Evolutionary conservation across 192 early-diverging fungal species (phyloP).

Genomic region (Funneliformis geosporum): DNA sequence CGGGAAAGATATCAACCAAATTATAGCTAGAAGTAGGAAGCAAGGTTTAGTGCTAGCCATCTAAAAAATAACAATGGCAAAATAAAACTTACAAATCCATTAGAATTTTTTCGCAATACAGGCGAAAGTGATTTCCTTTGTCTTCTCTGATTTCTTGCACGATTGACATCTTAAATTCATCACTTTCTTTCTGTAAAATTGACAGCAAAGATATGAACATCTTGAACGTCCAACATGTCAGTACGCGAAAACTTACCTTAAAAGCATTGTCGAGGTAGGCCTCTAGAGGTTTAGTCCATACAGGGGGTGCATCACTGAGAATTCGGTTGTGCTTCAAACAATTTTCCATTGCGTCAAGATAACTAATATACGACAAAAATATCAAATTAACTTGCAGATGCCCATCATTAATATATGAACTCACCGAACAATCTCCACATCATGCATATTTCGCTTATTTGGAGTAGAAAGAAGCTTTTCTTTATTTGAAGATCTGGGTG

Average conservation of each 20-base stretch:
- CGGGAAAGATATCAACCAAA: conserved; percentile 26
- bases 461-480: conserved; percentile 2
- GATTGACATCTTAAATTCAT: conserved; percentile 22
- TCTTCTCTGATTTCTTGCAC: conserved; percentile 20
- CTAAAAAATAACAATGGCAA: conserved; percentile 10
- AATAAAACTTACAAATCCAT: conserved; percentile 31
- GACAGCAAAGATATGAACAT: neutral
- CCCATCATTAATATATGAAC: conserved; percentile 8
- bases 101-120: conserved; percentile 29
- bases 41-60: neutral
- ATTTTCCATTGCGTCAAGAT: conserved; percentile 8
- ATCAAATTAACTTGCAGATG: conserved; percentile 22
- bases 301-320: neutral
- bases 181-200: conserved; percentile 21
- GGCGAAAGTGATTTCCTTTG: conserved; percentile 16
- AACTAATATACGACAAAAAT: conserved; percentile 16
- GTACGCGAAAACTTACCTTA: conserved; percentile 16
- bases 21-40: conserved; percentile 27
- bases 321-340: conserved; percentile 11
- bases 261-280: conserved; percentile 23
- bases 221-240: neutral
- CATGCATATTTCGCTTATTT: conserved; percentile 20
- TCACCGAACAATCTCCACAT: conserved; percentile 10
- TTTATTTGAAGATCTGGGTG: conserved; percentile 1
- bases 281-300: conserved; percentile 25